Base-by-base conservation (phyloP, 1,284 basidiomycete genomes). In the Lentinula novae-zelandiae region DNA sequence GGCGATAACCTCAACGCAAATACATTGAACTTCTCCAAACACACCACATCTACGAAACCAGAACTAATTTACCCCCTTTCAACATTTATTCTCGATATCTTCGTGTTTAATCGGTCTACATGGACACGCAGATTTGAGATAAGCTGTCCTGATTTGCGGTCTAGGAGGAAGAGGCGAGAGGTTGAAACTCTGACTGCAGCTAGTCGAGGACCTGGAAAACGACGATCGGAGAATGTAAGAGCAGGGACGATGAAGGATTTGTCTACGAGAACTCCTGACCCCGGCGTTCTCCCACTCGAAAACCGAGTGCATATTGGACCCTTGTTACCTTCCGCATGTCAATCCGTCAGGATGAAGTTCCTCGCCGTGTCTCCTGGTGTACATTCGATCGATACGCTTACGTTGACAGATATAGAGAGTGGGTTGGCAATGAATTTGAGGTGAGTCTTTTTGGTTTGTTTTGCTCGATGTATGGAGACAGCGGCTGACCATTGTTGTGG, bases 301-400 rank as follows among this genome's bases (percentile, higher is more conserved):
- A 91, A 92, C 67, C 82, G 91, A 58, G 83, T 95, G 49, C 82
- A 92, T 10, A 84, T 95, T 57, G 93, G 90, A 8, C 93, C 93
- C 0, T 78, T 96, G 13, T 78, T 85, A 13, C 90, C 92, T 2
- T 86, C 85, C 8, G 87, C 92, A 1, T 93, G 90, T 69, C 90
- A 95, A 68, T 90, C 89, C 20, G 89, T 95, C n/a, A 79, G 92
- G 39, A 90, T 95, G 83, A 82, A 89, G 58, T 95, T 95, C 69
- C 72, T 95, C 57, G 92, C 93, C 1, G 74, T 96, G 48, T 79
- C 84, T 5, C 86, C 91, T 15, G 93, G 93, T 2, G 85, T 94
- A 3, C 92, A 95, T 68, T 79, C 84, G 3, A 82, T 95, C 59
- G 88, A 92, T 63, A 80, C 82, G 8, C 72, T 95, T 59, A 84